Base-by-base conservation (phyloP, 345 rosid genomes). In the Gossypium mustelinum region DNA sequence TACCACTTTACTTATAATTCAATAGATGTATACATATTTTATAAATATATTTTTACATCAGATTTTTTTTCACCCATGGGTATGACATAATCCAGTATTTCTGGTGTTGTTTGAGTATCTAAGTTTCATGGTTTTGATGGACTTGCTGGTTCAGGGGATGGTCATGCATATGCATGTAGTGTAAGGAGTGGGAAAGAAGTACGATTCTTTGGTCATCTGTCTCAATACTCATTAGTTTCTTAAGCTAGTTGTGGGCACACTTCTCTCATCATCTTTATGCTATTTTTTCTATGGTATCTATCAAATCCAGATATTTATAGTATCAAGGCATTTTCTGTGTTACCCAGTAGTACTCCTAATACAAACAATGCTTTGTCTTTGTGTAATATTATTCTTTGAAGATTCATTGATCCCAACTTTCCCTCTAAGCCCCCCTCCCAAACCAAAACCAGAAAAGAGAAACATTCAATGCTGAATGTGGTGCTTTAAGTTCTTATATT, bases 101-200 rank as follows among this genome's bases (percentile, higher is more conserved):
- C 2, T 45, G 11, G 50, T 9, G 12, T 45, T 45, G 11, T 45
- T 45, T 45, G 10, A 45, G 50, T 45, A 63, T 73, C 54, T 75
- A 20, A 67, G 44, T 71, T 73, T 79, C n/a, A n/a, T 64, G 73
- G 64, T 48, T 34, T 48, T 9, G 45, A 34, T 34, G 41, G 17
- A 68, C 72, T 81, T 52, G 73, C 85, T 89, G 97, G 97, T 75
- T 88, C 97, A 58, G 97, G 97, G 17, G 97, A 92, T 81, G 97
- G 97, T 14, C 85, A 90, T 72, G 89, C 89, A n/a, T 91, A 89
- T 75, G 97, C 94, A 20, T 89, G 98, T 97, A 85, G 87, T 67
- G 89, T 88, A 56, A 81, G 97, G 84, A 88, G 86, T 17, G 97
- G 97, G 62, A 90, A 92, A 86, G 92, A 92, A 81, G 98, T 47